Evolutionary conservation across 208 protist species (phyloP).

Genomic region (Acanthamoeba sp.): DNA sequence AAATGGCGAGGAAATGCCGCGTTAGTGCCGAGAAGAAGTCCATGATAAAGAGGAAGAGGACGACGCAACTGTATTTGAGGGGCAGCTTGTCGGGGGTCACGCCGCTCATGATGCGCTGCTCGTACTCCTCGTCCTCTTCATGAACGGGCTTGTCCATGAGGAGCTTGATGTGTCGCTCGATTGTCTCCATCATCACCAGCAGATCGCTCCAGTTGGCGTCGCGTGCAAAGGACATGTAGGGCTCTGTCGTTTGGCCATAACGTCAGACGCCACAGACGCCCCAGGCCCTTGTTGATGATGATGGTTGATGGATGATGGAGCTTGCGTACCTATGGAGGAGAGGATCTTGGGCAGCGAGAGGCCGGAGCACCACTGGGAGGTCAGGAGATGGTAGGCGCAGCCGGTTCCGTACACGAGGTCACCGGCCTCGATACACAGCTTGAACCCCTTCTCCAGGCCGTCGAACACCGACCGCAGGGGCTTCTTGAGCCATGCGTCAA

Average conservation of each 20-base stretch:
- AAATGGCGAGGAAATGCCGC: not conserved
- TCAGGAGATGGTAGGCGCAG: slow-evolving; percentile 37
- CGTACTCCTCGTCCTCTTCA: slow-evolving; percentile 25
- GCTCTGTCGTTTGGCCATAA: no score
- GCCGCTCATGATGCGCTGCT: not conserved
- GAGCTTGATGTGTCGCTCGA: slow-evolving; percentile 38
- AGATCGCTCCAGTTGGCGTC: slow-evolving; percentile 9
- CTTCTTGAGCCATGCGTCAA: not conserved
- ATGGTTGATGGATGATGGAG: no score
- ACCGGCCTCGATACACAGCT: slow-evolving; percentile 12
- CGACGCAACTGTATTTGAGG: slow-evolving; percentile 7
- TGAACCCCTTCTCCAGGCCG: slow-evolving; percentile 41
- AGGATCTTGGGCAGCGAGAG: slow-evolving; percentile 13
- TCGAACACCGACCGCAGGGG: not conserved
- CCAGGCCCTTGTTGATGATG: no score
- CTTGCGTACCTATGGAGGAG: not conserved
- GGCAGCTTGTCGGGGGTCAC: not conserved
- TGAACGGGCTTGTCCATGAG: slow-evolving; percentile 47
- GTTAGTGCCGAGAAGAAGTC: not conserved
- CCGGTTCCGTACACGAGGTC: slow-evolving; percentile 25
- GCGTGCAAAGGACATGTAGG: not conserved
- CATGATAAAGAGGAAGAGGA: not conserved
- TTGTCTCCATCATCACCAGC: slow-evolving; percentile 30
- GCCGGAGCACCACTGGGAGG: not conserved
- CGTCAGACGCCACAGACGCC: no score